Percentiles rank a stretch among this genome's conserved stretches.
Evolutionary conservation across 2,329 filamentous ascomycete genomes (phyloP).

Genomic region (Arthroderma uncinatum): DNA sequence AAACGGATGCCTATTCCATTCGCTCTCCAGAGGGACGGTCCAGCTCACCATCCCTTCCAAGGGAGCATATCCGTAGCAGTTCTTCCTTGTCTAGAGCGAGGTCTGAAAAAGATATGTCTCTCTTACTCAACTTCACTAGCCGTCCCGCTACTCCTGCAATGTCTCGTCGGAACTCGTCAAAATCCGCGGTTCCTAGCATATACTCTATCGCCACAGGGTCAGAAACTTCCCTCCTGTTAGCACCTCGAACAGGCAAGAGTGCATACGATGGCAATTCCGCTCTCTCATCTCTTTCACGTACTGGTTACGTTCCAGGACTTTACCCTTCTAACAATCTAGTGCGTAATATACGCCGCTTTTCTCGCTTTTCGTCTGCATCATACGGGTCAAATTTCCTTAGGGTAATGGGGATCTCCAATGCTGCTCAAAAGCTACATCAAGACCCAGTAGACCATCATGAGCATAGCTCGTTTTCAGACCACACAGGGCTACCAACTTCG

Average conservation of each 20-base stretch:
- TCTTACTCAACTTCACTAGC: conserved; percentile 23
- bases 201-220: conserved; percentile 38
- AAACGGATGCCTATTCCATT: conserved; percentile 34
- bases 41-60: conserved; percentile 30
- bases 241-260: conserved; percentile 32
- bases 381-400: conserved; percentile 38
- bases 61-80: conserved; percentile 34
- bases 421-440: conserved; percentile 23
- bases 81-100: conserved; percentile 34
- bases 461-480: conserved; percentile 36
- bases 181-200: conserved; percentile 35
- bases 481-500: conserved; percentile 35
- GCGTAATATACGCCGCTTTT: conserved; percentile 37
- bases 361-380: conserved; percentile 38
- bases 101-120: conserved; percentile 31
- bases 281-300: conserved; percentile 33
- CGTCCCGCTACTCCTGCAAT: conserved; percentile 17
- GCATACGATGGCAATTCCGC: conserved; percentile 38
- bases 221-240: conserved; percentile 36
- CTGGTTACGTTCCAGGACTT: conserved; percentile 36
- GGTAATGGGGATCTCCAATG: conserved; percentile 35
- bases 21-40: conserved; percentile 27
- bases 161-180: conserved; percentile 21
- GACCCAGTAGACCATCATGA: conserved; percentile 31
- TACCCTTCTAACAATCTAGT: conserved; percentile 38